Conservation (phyloP, 1,284 basidiomycete genomes). For the Rhodotorula sp. region DNA sequence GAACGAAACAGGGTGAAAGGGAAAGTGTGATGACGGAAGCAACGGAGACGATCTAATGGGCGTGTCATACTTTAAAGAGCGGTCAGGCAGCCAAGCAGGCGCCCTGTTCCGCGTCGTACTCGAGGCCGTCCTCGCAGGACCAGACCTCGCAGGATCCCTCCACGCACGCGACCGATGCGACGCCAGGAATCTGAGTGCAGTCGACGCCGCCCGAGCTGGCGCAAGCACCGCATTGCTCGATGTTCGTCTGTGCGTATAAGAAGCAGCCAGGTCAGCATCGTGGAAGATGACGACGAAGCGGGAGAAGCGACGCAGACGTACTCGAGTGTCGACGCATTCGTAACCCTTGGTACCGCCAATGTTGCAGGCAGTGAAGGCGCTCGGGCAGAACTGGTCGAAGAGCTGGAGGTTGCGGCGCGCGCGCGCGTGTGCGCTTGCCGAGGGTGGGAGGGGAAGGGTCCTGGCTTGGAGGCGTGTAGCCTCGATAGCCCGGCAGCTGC, state of each 20-base stretch:
- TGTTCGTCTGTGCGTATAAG: conserved; percentile 1
- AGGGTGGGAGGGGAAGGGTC: neutral
- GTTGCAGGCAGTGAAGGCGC: conserved; percentile 16
- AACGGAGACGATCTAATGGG: too few species aligned
- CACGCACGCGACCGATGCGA: conserved; percentile 17
- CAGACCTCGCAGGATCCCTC: conserved; percentile 10
- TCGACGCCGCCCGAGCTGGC: conserved; percentile 30
- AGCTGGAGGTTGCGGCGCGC: conserved; percentile 12
- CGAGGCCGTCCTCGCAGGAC: conserved; percentile 3
- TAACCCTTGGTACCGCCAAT: conserved; percentile 14
- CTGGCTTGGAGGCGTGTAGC: neutral
- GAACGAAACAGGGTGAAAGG: too few species aligned
- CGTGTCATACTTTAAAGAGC: too few species aligned
- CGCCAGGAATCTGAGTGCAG: conserved; percentile 37
- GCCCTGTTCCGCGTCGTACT: neutral
- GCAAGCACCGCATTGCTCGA: conserved; percentile 35
- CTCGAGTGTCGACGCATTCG: conserved; percentile 33
- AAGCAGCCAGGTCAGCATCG: neutral
- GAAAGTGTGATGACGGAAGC: too few species aligned
- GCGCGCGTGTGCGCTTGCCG: conserved; percentile 16
- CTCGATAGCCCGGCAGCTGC: neutral
- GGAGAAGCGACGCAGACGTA: neutral
- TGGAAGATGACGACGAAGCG: neutral
- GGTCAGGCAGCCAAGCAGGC: neutral
- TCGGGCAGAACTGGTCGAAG: conserved; percentile 19